Evolutionary conservation across 2,329 filamentous ascomycete species (phyloP), one percentile per base, ranked within the genome.

Genomic region (Nakataea oryzae): DNA sequence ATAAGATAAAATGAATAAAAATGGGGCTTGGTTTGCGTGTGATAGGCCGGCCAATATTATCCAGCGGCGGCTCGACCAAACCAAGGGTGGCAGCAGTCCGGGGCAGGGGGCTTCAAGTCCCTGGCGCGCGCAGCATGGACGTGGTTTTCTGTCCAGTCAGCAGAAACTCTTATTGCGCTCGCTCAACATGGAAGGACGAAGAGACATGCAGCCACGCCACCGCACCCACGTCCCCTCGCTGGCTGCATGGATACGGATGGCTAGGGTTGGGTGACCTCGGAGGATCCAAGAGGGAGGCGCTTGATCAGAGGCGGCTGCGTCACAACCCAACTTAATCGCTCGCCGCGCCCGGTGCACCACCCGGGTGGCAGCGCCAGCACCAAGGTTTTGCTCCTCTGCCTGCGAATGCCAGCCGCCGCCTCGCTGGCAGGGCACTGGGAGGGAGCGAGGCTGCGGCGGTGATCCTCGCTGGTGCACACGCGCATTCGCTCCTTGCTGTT

Each of bases 11-110:
- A 32, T 56, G 54, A 28, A 24, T 21, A 21, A 47, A 47, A 47
- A 47, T 21, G 14, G 34, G 34, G 34, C 8, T 47, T 21, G 29
- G 58, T 59, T 62, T 62, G 63, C 54, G 54, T 62, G 62, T 61
- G 63, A 62, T 62, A 59, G 41, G 34, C 34, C 30, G 34, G 34
- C 34, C 34, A 47, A 47, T 47, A 47, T 47, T 47, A 47, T 47
- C 34, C 34, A 47, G 34, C 34, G 34, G 34, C 34, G 34, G 34
- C 34, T 47, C 21, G 34, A 47, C 34, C 34, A 17, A 47, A 47
- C 34, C 34, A 47, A 47, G 34, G 14, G 34, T 47, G 34, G 34
- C 34, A 47, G 14, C 34, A 47, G 34, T 32, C 8, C 30, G 30
- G 30, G 30, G 30, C 30, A 21, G 34, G 34, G n/a, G 14, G 14